Conservation (phyloP, 2,329 filamentous ascomycete species). For the Trichoderma guizhouense region DNA sequence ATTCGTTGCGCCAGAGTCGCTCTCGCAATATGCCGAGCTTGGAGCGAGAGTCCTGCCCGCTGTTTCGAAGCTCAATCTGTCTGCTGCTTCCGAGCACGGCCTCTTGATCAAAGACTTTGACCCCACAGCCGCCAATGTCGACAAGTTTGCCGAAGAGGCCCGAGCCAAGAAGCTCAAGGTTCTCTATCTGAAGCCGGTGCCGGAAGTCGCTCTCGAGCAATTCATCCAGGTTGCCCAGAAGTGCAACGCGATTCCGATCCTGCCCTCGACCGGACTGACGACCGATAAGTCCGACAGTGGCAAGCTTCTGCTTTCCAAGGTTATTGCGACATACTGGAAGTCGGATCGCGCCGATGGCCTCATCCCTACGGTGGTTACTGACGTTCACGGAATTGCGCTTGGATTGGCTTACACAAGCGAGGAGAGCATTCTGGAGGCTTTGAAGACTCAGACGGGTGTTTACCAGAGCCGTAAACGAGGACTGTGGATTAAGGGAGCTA, state of each 20-base stretch:
- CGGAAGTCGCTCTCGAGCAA: constrained; percentile 44
- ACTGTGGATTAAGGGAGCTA: constrained; percentile 94
- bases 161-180: constrained; percentile 45
- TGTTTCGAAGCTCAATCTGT: constrained; percentile 45
- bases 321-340: constrained; percentile 72
- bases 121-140: constrained; percentile 37
- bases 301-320: constrained; percentile 57
- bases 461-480: constrained; percentile 96
- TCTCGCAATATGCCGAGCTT: constrained; percentile 56
- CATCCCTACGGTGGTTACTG: constrained; percentile 84
- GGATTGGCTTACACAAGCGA: constrained; percentile 93
- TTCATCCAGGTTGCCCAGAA: constrained; percentile 49
- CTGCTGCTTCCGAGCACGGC: constrained; percentile 46
- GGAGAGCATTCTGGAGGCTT: constrained; percentile 82
- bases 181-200: constrained; percentile 50
- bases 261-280: constrained; percentile 69
- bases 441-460: constrained; percentile 75
- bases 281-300: constrained; percentile 60
- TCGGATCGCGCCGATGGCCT: constrained; percentile 82
- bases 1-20: constrained; percentile 71
- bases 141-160: constrained; percentile 43
- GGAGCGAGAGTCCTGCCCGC: constrained; percentile 54
- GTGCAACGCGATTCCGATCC: constrained; percentile 63
- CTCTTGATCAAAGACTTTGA: constrained; percentile 54
- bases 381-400: constrained; percentile 78